These are phyloP conservation scores for Lithohypha guttulata DNA, from an alignment of 2,329 filamentous ascomycete species.

Conservation along the genomic window DNA sequence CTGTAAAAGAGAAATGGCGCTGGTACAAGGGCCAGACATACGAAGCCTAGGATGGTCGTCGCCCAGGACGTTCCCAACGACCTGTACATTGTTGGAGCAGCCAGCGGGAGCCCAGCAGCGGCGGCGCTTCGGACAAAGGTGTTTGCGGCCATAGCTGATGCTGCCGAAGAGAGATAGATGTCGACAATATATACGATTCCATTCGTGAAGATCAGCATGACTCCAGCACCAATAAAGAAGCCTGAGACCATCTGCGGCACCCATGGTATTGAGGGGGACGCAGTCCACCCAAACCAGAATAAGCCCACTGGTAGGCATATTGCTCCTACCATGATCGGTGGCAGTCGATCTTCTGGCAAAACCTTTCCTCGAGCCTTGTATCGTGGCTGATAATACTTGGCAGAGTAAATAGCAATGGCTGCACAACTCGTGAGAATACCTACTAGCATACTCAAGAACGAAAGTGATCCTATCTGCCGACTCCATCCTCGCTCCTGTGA, in stretches of 20 bases:
- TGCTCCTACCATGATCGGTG: constrained; percentile 35
- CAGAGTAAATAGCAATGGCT: constrained; percentile 39
- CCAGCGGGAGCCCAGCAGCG: constrained; percentile 17
- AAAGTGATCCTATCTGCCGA: constrained; percentile 28
- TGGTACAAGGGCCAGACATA: constrained; percentile 28
- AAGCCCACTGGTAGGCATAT: constrained; percentile 34
- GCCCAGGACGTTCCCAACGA: constrained; percentile 30
- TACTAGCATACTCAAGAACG: constrained; percentile 28
- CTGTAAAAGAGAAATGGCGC: constrained; percentile 32
- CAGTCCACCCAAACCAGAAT: constrained; percentile 40
- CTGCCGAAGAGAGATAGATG: constrained; percentile 17
- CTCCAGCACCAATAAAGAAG: constrained; percentile 67
- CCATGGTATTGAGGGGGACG: constrained; percentile 32
- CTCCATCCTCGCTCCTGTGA: constrained; percentile 29
- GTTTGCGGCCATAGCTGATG: constrained; percentile 18
- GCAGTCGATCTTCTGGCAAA: constrained; percentile 35
- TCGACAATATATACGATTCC: constrained; percentile 25
- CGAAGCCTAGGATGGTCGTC: constrained; percentile 29
- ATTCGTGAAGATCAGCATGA: constrained; percentile 63
- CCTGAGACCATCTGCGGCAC: constrained; percentile 48
- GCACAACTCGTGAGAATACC: constrained; percentile 26
- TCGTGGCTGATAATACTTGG: constrained; percentile 31
- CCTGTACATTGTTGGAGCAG: constrained; percentile 29
- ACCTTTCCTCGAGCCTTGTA: constrained; percentile 26
- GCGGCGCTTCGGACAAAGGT: constrained; percentile 15